Evolutionary conservation across 164 flowering plant species (phyloP).

Genomic region (Santalum album): DNA sequence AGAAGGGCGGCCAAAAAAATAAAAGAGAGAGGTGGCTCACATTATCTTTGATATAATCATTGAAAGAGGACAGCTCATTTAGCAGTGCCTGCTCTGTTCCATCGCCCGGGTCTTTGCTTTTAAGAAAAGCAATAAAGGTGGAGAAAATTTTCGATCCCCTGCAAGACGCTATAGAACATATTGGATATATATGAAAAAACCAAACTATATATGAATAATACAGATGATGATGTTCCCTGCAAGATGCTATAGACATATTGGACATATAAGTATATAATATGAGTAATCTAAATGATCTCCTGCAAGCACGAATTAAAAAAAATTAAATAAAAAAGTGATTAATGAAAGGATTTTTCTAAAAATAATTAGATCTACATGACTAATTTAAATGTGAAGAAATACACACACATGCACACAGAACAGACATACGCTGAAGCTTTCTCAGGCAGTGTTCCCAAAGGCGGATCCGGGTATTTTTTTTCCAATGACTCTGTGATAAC

Average conservation of each 20-base stretch:
- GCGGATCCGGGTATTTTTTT: constrained; percentile 77
- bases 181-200: too few relatives aligned
- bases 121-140: constrained; percentile 72
- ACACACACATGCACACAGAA: not conserved
- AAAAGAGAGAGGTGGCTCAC: constrained; percentile 34
- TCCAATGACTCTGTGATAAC: constrained; percentile 72
- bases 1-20: not conserved
- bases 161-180: constrained; percentile 7
- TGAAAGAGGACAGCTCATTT: constrained; percentile 57
- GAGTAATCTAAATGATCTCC: too few relatives aligned
- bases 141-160: constrained; percentile 94
- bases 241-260: too few relatives aligned
- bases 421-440: constrained; percentile 71
- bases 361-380: not conserved
- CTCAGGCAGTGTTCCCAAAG: constrained; percentile 71
- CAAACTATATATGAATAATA: too few relatives aligned
- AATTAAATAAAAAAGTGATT: too few relatives aligned
- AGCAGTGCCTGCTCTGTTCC: constrained; percentile 85
- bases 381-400: too few relatives aligned
- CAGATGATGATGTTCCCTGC: too few relatives aligned
- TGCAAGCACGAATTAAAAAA: too few relatives aligned
- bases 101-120: constrained; percentile 84
- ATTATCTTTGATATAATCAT: constrained; percentile 66
- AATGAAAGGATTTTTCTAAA: too few relatives aligned
- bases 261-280: too few relatives aligned